Base-by-base conservation (phyloP, 1,284 basidiomycete genomes). In the Leccinum angustisporum region DNA sequence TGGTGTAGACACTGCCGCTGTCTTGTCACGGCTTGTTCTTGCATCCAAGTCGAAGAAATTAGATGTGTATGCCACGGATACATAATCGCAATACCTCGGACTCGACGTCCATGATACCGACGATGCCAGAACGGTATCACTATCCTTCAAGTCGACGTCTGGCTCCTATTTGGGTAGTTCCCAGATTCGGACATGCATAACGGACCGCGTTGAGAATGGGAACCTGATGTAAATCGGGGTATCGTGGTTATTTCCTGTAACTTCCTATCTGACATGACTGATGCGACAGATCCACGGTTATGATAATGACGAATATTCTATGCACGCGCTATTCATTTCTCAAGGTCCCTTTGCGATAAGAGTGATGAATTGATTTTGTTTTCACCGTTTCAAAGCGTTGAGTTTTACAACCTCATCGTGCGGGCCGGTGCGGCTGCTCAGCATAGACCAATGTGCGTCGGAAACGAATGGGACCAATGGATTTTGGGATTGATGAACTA, bases 291-390 rank as follows among this genome's bases (percentile, higher is more conserved):
- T 86, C 66, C 91, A 94, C 67, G 91, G 90, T 7, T 93, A 92
- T 72, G 92, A 95, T 70, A 92, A 94, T 65, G 74, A 80, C 13
- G 83, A 87, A 54, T 69, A 78, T 10, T 81, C 88, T 5, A 96
- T 96, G 94, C 87, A 87, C 60, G 92, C 94, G 0, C 87, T 94
- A 75, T 96, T 97, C 76, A 86, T 95, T 64, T 91, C 92, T 6
- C 92, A 51, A 51, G 48, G 50, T 14, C 50, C 93, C 0, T 94
- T 94, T 72, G 86, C 90, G 6, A 71, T 81, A 3, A 79, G 81
- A 54, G 80, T 85, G 60, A 93, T 90, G 72, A 77, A 80, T 2
- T 59, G 34, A 7, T 14, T 58, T 14, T 93, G 62, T 86, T 94
- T 79, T 80, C 90, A 34, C 82, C 84, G 5, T 96, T 96, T 75